A percentile compares a stretch with the other conserved stretches of the same genome.
These are phyloP conservation scores for Phaeodactylum tricornutum DNA, from an alignment of 108 stramenopile species.

Conservation along the genomic window DNA sequence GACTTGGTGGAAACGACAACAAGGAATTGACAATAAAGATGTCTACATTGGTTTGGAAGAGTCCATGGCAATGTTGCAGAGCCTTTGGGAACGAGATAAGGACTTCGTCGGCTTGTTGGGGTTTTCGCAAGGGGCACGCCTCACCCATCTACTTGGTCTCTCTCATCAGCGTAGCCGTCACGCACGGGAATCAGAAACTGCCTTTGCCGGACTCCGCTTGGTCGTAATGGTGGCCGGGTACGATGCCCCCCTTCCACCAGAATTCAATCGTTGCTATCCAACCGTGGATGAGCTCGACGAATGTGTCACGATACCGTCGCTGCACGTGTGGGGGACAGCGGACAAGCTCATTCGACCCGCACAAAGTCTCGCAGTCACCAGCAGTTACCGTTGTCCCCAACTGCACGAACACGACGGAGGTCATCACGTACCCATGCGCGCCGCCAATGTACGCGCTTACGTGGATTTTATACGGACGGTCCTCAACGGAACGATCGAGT, in stretches of 20 bases:
- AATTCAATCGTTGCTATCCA: constrained; percentile 10
- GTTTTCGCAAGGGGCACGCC: constrained; percentile 69
- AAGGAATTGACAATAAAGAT: too few relatives aligned
- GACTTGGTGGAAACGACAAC: constrained; percentile 36
- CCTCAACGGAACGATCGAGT: neutral
- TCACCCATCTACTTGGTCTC: constrained; percentile 43
- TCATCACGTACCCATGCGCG: constrained; percentile 71
- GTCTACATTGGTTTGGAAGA: constrained; percentile 53
- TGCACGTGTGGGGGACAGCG: constrained; percentile 59
- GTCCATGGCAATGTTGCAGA: constrained; percentile 26
- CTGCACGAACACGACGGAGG: constrained; percentile 43
- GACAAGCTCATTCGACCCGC: constrained; percentile 45
- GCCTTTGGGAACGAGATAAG: constrained; percentile 19
- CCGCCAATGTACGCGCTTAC: constrained; percentile 31
- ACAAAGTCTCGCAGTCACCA: constrained; percentile 24
- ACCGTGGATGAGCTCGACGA: neutral
- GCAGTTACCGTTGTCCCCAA: constrained; percentile 4
- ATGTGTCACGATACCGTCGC: constrained; percentile 24
- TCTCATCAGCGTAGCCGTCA: constrained; percentile 23
- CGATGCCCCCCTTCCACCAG: constrained; percentile 41
- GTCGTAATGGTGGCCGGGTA: constrained; percentile 58
- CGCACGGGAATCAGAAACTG: neutral
- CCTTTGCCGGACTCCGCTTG: constrained; percentile 40
- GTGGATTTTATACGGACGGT: constrained; percentile 37
- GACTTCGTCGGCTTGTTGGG: constrained; percentile 53